These are phyloP conservation scores for Linum trigynum DNA, from an alignment of 345 rosid species.

Conservation along the genomic window DNA sequence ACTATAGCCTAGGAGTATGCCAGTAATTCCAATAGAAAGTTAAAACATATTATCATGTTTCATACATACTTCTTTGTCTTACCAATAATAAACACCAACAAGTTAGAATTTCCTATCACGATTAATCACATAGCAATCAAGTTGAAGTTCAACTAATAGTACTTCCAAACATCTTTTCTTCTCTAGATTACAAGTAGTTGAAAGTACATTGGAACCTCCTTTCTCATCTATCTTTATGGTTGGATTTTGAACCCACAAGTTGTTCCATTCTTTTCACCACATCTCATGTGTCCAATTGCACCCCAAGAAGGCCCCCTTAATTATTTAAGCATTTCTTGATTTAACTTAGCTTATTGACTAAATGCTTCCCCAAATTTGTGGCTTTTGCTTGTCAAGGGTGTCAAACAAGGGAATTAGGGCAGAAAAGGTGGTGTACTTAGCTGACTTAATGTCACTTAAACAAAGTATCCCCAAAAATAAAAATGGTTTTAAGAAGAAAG, in stretches of 20 bases:
- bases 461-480: neutral
- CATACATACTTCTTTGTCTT: too few species aligned
- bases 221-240: neutral
- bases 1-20: too few species aligned
- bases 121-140: neutral
- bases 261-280: constrained; percentile 2
- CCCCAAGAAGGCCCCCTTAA: constrained; percentile 6
- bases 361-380: neutral
- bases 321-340: neutral
- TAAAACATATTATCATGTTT: too few species aligned
- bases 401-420: neutral
- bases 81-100: too few species aligned
- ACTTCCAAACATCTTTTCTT: neutral
- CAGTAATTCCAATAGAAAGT: too few species aligned
- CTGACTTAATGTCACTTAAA: neutral
- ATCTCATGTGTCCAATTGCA: constrained; percentile 16
- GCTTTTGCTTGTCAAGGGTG: neutral
- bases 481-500: neutral
- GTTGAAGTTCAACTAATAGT: neutral
- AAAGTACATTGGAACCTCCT: constrained; percentile 1
- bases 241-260: neutral
- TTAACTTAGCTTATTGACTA: neutral
- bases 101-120: neutral
- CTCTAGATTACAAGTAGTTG: neutral
- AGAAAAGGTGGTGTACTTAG: neutral